Evolutionary conservation across 2,329 filamentous ascomycete genomes (phyloP), one percentile per base, ranked within the genome.

Genomic region (Neopestalotiopsis sp.): DNA sequence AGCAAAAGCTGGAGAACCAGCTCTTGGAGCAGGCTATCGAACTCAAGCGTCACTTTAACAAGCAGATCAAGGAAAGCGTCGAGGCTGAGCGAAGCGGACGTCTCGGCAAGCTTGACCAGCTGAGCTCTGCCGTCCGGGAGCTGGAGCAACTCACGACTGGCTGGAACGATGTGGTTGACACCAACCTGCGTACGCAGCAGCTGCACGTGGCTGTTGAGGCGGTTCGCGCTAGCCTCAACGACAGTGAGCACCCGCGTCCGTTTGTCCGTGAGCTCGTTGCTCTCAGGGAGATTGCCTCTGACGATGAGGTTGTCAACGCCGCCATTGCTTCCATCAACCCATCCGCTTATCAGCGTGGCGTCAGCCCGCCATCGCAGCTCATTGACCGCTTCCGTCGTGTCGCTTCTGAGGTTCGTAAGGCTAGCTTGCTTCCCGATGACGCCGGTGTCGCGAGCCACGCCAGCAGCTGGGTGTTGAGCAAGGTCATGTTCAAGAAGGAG

Each of bases 321-420:
- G 96, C 96, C 69, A 97, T 99, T 75, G 92, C 93, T n/a, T 97
- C 94, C 38, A 97, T 99, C 81, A 97, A 97, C 84, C 96, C 96
- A 3, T 85, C 89, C 12, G 94, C 96, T 24, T 99, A 99, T 84
- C 96, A 98, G 83, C 92, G 92, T 68, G 96, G 96, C 69, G 91
- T 99, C 69, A 90, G 94, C 30, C 94, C 92, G 14, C 86, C 93
- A 0, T 87, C 94, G 28, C 93, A 97, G 80, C 89, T 99, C 42
- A 93, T 98, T 74, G 96, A 99, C 82, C 92, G 96, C 71, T 99
- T 99, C 91, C 91, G 96, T 58, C 92, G 94, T 65, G 96, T 99
- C 17, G 94, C 96, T 2, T 84, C 85, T 68, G 96, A 99, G 83
- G 96, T 99, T 56, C 90, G 96, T 79, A 99, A 99, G 86, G 96